Evolutionary conservation across 2,329 filamentous ascomycete species (phyloP), one percentile per base, ranked within the genome.

Genomic region (Fusarium buxicola): DNA sequence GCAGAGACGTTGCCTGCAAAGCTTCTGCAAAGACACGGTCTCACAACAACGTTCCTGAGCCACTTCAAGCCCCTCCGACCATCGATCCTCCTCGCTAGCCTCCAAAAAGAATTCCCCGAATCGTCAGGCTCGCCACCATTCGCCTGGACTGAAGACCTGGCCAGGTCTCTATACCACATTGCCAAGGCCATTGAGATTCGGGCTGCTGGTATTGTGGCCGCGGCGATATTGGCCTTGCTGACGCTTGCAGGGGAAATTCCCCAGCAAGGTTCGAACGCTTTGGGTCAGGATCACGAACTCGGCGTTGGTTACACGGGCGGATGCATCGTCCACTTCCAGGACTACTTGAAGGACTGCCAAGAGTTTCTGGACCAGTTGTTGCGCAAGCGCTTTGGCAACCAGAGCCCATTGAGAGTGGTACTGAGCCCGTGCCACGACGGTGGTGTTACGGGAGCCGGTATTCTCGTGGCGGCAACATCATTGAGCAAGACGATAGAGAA

Each of bases 251-350:
- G 85, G 1, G 91, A 94, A 67, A 82, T 94, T 11, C 78, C 78
- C 72, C 15, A 64, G 78, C 32, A 74, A 39, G 54, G 61, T 11
- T 58, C 65, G 12, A 54, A 49, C 7, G 36, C 55, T 5, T 57
- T 59, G 30, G 52, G 41, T n/a, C 58, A 54, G 34, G 61, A 73
- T 57, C 67, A 78, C 59, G 88, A 92, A 66, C 74, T 94, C 27
- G 87, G 92, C 2, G 89, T 94, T 18, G 91, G 91, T 1, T 94
- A 92, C 72, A 92, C 91, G 0, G 91, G 91, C 28, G 89, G 90
- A 7, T 92, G 91, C 70, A 94, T 94, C 57, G 85, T 88, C n/a
- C 87, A 91, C 69, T 92, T 92, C 69, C 90, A 91, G 43, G 84
- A 90, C 66, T 93, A 92, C 75, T 80, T 91, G 36, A 76, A 80